phyloP scores from a whole-genome alignment of 2,329 filamentous ascomycete species.

The Exophiala viscosa region DNA sequence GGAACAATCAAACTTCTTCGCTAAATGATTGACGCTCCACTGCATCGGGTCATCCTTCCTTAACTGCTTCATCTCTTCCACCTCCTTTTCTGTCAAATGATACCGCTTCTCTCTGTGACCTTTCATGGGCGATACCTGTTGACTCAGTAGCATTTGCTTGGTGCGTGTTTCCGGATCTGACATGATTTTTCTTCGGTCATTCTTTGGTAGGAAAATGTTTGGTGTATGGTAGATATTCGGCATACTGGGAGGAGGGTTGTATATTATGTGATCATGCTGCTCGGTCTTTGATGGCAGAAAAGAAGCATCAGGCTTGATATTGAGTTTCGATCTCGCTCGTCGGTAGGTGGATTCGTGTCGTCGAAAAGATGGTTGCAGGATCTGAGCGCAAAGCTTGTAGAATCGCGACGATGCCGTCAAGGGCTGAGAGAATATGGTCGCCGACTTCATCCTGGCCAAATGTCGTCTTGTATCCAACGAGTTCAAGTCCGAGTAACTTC shows the following conservation, averaged over 20 bases:
- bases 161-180: slow-evolving; percentile 27
- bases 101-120: slow-evolving; percentile 56
- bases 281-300: slow-evolving; percentile 41
- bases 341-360: slow-evolving; percentile 50
- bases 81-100: slow-evolving; percentile 54
- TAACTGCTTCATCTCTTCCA: slow-evolving; percentile 58
- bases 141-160: slow-evolving; percentile 26
- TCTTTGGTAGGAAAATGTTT: slow-evolving; percentile 58
- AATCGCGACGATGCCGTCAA: slow-evolving; percentile 25
- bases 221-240: slow-evolving; percentile 64
- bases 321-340: slow-evolving; percentile 49
- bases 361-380: slow-evolving; percentile 29
- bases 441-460: slow-evolving; percentile 18
- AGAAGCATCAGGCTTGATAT: slow-evolving; percentile 51
- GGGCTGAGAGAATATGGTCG: slow-evolving; percentile 3
- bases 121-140: slow-evolving; percentile 44
- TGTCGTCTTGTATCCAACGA: no score
- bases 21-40: slow-evolving; percentile 59
- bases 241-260: slow-evolving; percentile 63
- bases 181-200: slow-evolving; percentile 42
- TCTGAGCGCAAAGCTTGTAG: slow-evolving; percentile 28
- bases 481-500: no score
- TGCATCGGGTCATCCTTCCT: slow-evolving; percentile 52
- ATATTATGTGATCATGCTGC: slow-evolving; percentile 55
- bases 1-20: slow-evolving; percentile 61